A percentile compares a stretch with the other conserved stretches of the same genome.
Conservation (phyloP, 108 stramenopile species). For the Nannochloropsis gaditana region DNA sequence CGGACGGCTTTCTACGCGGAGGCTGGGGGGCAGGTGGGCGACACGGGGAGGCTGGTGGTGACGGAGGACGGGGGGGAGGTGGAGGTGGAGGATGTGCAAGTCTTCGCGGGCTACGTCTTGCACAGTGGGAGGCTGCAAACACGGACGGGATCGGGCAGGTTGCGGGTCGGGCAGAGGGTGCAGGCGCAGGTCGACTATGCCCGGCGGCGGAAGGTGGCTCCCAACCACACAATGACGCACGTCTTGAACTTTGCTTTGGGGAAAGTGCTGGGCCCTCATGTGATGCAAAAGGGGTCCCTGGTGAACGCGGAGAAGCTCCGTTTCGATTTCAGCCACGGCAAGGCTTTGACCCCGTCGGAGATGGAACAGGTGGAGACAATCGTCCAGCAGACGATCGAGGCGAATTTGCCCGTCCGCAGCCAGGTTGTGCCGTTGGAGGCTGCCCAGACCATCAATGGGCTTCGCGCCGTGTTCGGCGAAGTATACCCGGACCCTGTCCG, state of each 20-base stretch:
- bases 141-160: conserved; percentile 52
- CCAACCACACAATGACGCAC: conserved; percentile 99
- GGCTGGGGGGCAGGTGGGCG: conserved; percentile 87
- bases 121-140: conserved; percentile 53
- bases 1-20: conserved; percentile 91
- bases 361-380: conserved; percentile 54
- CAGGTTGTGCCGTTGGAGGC: conserved; percentile 47
- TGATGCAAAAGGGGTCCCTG: conserved; percentile 86
- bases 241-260: conserved; percentile 90
- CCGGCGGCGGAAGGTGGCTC: conserved; percentile 79
- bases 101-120: conserved; percentile 81
- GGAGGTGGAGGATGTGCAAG: conserved; percentile 73
- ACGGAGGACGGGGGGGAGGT: conserved; percentile 34
- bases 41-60: conserved; percentile 51
- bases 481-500: conserved; percentile 99
- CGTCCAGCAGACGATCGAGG: conserved; percentile 28
- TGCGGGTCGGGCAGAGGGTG: conserved; percentile 72
- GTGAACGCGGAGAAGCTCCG: conserved; percentile 88
- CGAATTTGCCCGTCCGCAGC: conserved; percentile 32
- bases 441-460: conserved; percentile 78
- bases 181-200: conserved; percentile 80
- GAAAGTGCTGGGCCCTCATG: conserved; percentile 69
- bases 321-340: conserved; percentile 46
- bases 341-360: conserved; percentile 46
- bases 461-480: conserved; percentile 97